Evolutionary conservation across 2,329 filamentous ascomycete species (phyloP).

Genomic region (Diaporthe capsici): DNA sequence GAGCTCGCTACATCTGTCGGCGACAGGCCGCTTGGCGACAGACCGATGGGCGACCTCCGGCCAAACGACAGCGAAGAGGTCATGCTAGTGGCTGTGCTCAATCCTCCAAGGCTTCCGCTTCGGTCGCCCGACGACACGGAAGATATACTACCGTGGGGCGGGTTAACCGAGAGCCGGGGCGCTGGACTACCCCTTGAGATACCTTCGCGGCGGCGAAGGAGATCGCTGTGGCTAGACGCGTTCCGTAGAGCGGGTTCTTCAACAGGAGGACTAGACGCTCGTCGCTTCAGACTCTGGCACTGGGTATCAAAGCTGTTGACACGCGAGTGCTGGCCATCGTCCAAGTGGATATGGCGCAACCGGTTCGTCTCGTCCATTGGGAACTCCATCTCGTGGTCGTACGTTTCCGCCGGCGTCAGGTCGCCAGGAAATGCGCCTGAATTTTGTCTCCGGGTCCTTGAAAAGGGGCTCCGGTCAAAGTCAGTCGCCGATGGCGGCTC

Average conservation of each 20-base stretch:
- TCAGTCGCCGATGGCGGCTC: constrained; percentile 55
- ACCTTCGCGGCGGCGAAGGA: constrained; percentile 63
- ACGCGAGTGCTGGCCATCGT: constrained; percentile 52
- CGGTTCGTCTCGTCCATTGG: constrained; percentile 61
- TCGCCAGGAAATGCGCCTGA: constrained; percentile 62
- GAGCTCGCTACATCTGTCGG: constrained; percentile 61
- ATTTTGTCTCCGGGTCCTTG: constrained; percentile 63
- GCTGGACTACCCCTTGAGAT: constrained; percentile 66
- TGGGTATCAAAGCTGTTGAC: constrained; percentile 52
- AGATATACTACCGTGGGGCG: constrained; percentile 56
- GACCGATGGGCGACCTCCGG: constrained; percentile 60
- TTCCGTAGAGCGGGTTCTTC: constrained; percentile 61
- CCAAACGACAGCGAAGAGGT: constrained; percentile 60
- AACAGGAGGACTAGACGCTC: constrained; percentile 67
- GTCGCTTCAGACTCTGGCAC: constrained; percentile 65
- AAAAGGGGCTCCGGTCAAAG: constrained; percentile 62
- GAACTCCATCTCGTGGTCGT: constrained; percentile 62
- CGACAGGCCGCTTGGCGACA: constrained; percentile 65
- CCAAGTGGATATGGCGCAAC: constrained; percentile 60
- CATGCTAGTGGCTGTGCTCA: constrained; percentile 58
- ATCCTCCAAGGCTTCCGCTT: constrained; percentile 63
- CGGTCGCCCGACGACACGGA: constrained; percentile 61
- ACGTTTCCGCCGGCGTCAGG: constrained; percentile 59
- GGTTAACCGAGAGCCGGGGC: constrained; percentile 62
- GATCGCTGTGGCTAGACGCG: constrained; percentile 57